Conservation (phyloP, 257 asterid genomes). For the Solanum medicagineum region DNA sequence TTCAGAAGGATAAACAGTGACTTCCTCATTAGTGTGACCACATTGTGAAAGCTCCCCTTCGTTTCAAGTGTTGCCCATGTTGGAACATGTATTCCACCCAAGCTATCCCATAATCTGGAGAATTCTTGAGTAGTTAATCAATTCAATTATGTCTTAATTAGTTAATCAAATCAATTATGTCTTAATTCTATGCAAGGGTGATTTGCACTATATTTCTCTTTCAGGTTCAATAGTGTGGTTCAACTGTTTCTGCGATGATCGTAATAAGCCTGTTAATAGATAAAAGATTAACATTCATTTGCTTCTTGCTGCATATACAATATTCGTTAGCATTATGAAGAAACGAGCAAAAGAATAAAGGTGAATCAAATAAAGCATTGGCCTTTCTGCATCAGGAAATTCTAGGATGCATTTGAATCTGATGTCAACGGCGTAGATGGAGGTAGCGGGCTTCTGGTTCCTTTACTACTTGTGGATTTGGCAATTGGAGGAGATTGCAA, state of each 20-base stretch:
- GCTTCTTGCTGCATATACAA: constrained; percentile 1
- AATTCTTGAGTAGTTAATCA: neutral
- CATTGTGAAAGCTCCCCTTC: neutral
- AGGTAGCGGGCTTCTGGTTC: constrained; percentile 17
- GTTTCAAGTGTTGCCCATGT: neutral
- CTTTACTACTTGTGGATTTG: constrained; percentile 5
- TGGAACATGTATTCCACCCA: neutral
- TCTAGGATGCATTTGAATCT: constrained; percentile 10
- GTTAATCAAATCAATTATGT: neutral
- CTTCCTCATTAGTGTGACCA: neutral
- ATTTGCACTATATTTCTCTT: neutral
- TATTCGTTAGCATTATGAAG: neutral
- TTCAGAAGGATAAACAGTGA: neutral
- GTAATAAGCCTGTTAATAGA: neutral
- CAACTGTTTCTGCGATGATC: neutral
- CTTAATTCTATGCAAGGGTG: neutral
- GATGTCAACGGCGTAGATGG: constrained; percentile 13
- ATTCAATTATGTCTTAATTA: too few relatives aligned
- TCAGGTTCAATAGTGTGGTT: neutral
- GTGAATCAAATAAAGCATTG: neutral
- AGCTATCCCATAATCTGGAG: neutral
- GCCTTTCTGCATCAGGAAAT: neutral
- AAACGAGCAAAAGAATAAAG: neutral
- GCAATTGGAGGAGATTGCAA: constrained; percentile 21
- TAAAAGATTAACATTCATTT: neutral